These are phyloP conservation scores for Schwanniomyces sp. DNA, from an alignment of 805 yeast genomes.

Conservation along the genomic window DNA sequence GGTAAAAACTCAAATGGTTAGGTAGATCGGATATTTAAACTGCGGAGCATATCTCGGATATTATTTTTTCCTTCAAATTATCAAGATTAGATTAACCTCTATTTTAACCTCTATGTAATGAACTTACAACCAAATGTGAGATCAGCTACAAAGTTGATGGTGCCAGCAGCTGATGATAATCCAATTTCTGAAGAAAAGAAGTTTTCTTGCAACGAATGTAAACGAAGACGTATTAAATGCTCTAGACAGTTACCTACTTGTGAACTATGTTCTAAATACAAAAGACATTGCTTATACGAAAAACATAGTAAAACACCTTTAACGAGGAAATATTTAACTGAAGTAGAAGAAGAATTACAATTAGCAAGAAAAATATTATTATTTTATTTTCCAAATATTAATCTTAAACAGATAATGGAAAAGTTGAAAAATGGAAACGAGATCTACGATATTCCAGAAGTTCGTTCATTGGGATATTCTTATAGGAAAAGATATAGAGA, in stretches of 20 bases:
- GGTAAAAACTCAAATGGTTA: no score
- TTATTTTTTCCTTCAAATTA: no score
- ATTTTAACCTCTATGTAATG: no score
- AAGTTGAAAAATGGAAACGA: constrained; percentile 10
- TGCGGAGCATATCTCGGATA: no score
- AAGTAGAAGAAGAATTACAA: constrained; percentile 14
- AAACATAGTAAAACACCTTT: constrained; percentile 12
- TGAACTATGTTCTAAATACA: constrained; percentile 11
- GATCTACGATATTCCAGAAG: constrained; percentile 6
- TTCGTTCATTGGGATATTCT: not conserved
- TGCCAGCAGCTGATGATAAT: no score
- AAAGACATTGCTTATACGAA: constrained; percentile 14
- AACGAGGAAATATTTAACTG: constrained; percentile 16
- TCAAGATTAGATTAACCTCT: no score
- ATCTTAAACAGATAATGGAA: constrained; percentile 3
- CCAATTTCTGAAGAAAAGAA: not conserved
- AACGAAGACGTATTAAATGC: constrained; percentile 13
- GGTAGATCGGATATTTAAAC: no score
- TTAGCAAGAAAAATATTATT: constrained; percentile 6
- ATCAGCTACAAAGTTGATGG: no score
- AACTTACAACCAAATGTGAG: no score
- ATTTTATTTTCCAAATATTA: constrained; percentile 9
- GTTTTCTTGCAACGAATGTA: constrained; percentile 17
- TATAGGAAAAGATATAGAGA: no score
- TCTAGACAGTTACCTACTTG: constrained; percentile 15